Evolutionary conservation across 257 asterid species (phyloP), one percentile per base, ranked within the genome.

Genomic region (Solanum pimpinellifolium): DNA sequence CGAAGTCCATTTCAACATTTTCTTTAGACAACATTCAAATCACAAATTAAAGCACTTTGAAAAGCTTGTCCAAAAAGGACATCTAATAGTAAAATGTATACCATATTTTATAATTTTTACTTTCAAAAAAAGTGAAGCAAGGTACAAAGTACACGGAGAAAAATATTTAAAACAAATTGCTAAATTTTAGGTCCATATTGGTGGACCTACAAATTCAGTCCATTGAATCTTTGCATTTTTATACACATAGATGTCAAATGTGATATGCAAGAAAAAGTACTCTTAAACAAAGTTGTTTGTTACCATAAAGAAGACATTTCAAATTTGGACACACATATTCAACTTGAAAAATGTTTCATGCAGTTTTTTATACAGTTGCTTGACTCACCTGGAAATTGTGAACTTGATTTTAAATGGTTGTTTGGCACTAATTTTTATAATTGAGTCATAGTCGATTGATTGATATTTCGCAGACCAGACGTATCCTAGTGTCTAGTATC

Each of bases 141-240:
- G 44, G 4, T 66, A 1, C 42, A 37, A 83, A 25, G 66, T 72
- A 52, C 12, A 5, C 6, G 7, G 1, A 85, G 15, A 39, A 46
- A 11, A 49, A 29, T 39, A 68, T 47, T 49, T 47, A 0, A 65
- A 78, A 29, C 33, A 65, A 81, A 84, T 65, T 74, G 2, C 83
- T 76, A 11, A 18, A 41, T 11, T 9, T n/a, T n/a, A 14, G 65
- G 49, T 18, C 27, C 83, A 77, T 33, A 33, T 33, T 42, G 21
- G 62, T 77, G 62, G 83, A n/a, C 83, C 83, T 25, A 77, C 83
- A 23, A 42, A 77, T 77, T 35, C 23, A 83, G 65, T 87, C 78
- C 89, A 87, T 75, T 87, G 91, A 66, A 89, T 41, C 85, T 86
- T 65, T 47, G 44, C 65, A 59, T 16, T 47, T 25, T 42, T 18